phyloP scores from a whole-genome alignment of 169 alveolate species.

The Eimeria maxima region DNA sequence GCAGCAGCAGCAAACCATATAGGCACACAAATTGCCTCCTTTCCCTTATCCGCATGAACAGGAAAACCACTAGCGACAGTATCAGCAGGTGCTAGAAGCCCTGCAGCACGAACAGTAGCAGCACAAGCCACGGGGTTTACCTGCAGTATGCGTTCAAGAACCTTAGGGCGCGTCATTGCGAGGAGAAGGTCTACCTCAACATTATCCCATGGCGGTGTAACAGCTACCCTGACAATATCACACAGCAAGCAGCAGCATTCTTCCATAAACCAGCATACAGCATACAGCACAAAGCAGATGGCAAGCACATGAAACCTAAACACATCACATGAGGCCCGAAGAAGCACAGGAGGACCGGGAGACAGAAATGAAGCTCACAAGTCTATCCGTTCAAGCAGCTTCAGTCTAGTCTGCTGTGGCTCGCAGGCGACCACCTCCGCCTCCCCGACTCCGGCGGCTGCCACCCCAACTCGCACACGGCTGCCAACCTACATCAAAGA shows the following conservation, averaged over 20 bases:
- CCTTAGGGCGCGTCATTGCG: slow-evolving; percentile 82
- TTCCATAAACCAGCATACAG: background rate
- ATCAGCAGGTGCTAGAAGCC: background rate
- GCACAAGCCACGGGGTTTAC: slow-evolving; percentile 10
- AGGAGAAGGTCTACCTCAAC: slow-evolving; percentile 63
- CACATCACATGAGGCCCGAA: too few species aligned
- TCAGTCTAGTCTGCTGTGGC: background rate
- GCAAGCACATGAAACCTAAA: too few species aligned
- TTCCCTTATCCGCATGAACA: background rate
- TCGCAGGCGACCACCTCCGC: slow-evolving; percentile 69
- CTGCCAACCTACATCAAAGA: background rate
- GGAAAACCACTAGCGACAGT: background rate
- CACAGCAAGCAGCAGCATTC: slow-evolving; percentile 15
- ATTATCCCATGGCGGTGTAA: background rate
- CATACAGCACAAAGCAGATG: too few species aligned
- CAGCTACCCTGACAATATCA: background rate
- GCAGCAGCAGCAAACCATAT: background rate
- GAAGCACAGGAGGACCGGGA: too few species aligned
- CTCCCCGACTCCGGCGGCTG: slow-evolving; percentile 22
- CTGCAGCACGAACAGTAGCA: background rate
- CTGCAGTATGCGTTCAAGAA: slow-evolving; percentile 77
- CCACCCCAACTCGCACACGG: slow-evolving; percentile 32
- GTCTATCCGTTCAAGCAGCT: slow-evolving; percentile 12
- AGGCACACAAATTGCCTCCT: too few species aligned
- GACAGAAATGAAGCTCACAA: background rate